Percentiles rank a stretch among this genome's conserved stretches.
These are phyloP conservation scores for Lonicera japonica DNA, from an alignment of 129 eudicot species.

Conservation along the genomic window DNA sequence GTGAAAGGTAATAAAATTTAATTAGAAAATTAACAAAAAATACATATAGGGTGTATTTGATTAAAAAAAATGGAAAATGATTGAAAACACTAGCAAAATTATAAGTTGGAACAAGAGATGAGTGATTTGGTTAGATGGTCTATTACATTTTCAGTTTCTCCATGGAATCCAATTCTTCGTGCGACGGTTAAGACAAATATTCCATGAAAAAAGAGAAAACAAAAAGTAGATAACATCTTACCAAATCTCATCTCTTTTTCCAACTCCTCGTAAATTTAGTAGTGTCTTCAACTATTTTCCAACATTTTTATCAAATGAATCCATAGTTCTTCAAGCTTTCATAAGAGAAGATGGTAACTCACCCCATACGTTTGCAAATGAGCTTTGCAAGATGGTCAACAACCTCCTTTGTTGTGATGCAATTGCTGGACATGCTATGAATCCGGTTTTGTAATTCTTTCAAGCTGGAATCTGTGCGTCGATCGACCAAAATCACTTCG, in stretches of 20 bases:
- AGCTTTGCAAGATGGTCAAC: constrained; percentile 87
- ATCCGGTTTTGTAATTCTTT: constrained; percentile 59
- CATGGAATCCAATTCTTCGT: no score
- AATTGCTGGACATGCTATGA: constrained; percentile 38
- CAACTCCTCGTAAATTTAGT: no score
- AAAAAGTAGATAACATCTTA: no score
- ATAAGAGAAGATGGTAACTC: constrained; percentile 8
- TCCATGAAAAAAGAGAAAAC: no score
- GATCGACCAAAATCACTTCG: constrained; percentile 65
- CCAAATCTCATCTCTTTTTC: no score
- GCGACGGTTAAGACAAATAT: no score
- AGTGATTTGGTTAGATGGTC: background rate
- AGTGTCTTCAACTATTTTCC: no score
- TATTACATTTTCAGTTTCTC: no score
- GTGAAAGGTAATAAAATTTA: constrained; percentile 28
- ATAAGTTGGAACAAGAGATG: background rate
- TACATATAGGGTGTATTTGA: background rate
- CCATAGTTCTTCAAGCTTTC: no score
- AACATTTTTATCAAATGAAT: no score
- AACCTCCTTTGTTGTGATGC: constrained; percentile 60
- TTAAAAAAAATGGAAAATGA: background rate
- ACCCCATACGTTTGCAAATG: constrained; percentile 78
- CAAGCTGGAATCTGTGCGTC: constrained; percentile 58
- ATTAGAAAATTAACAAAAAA: background rate
- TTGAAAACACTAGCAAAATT: constrained; percentile 16